phyloP scores from a whole-genome alignment of 371 early-diverging fungal species.

The Mortierella sp. region DNA sequence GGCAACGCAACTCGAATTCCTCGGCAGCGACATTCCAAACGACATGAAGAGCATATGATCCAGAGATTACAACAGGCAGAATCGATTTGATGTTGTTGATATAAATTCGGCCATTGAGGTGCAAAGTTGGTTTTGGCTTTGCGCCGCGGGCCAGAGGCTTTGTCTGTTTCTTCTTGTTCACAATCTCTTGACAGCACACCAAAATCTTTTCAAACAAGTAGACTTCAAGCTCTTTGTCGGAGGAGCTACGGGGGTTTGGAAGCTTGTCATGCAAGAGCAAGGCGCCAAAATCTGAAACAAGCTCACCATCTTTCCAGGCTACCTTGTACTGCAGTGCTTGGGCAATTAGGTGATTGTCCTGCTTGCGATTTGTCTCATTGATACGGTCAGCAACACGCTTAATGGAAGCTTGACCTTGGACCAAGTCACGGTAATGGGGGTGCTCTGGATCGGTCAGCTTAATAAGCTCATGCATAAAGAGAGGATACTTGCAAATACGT shows the following conservation, averaged over 20 bases:
- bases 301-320: conserved; percentile 87
- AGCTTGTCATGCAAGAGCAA: conserved; percentile 88
- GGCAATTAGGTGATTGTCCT: conserved; percentile 86
- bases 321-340: conserved; percentile 85
- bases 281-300: conserved; percentile 79
- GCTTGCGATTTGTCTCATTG: conserved; percentile 92
- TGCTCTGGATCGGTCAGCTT: conserved; percentile 80
- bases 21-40: conserved; percentile 73
- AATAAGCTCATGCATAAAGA: conserved; percentile 88
- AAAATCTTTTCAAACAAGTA: conserved; percentile 92
- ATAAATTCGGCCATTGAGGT: conserved; percentile 83
- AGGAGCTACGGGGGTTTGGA: conserved; percentile 77
- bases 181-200: conserved; percentile 87
- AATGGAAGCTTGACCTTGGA: conserved; percentile 82
- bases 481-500: conserved; percentile 96
- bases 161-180: conserved; percentile 38
- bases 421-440: conserved; percentile 81
- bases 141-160: conserved; percentile 21
- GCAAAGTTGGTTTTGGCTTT: conserved; percentile 62
- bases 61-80: conserved; percentile 74
- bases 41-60: conserved; percentile 55
- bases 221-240: conserved; percentile 82
- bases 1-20: conserved; percentile 70
- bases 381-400: conserved; percentile 90
- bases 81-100: conserved; percentile 86